Conservation (phyloP, 805 yeast species). For the Suhomyces canberraensis region DNA sequence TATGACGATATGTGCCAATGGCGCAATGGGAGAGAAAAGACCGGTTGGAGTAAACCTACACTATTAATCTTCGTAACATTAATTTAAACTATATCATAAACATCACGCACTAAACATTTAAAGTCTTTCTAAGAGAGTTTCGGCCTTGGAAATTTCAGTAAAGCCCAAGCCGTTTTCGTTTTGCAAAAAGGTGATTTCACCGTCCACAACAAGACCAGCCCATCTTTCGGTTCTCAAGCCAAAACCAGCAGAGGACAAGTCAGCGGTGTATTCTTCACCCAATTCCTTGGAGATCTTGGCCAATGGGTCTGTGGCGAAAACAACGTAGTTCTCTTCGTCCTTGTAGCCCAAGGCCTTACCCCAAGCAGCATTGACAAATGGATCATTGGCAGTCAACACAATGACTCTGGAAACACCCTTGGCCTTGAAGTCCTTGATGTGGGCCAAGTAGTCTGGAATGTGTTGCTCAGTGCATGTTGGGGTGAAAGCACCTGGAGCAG, state of each 20-base stretch:
- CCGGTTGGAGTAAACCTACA: too few species aligned
- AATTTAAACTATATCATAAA: too few species aligned
- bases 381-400: conserved; percentile 65
- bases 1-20: too few species aligned
- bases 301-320: conserved; percentile 67
- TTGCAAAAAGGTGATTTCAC: conserved; percentile 34
- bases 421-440: conserved; percentile 47
- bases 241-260: conserved; percentile 51
- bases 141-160: conserved; percentile 23
- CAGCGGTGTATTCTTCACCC: conserved; percentile 51
- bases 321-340: conserved; percentile 31
- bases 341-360: conserved; percentile 47
- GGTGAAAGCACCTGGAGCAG: conserved; percentile 87
- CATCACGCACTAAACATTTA: too few species aligned
- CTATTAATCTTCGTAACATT: too few species aligned
- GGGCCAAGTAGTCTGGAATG: conserved; percentile 61
- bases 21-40: too few species aligned
- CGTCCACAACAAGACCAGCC: conserved; percentile 62
- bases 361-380: conserved; percentile 72
- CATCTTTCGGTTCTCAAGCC: conserved; percentile 67
- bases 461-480: conserved; percentile 75
- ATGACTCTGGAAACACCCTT: conserved; percentile 64
- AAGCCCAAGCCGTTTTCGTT: conserved; percentile 25
- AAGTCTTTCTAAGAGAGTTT: conserved; percentile 21
- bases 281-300: conserved; percentile 55